Base-by-base conservation (phyloP, 2,329 filamentous ascomycete species). In the Xylaria sp. region DNA sequence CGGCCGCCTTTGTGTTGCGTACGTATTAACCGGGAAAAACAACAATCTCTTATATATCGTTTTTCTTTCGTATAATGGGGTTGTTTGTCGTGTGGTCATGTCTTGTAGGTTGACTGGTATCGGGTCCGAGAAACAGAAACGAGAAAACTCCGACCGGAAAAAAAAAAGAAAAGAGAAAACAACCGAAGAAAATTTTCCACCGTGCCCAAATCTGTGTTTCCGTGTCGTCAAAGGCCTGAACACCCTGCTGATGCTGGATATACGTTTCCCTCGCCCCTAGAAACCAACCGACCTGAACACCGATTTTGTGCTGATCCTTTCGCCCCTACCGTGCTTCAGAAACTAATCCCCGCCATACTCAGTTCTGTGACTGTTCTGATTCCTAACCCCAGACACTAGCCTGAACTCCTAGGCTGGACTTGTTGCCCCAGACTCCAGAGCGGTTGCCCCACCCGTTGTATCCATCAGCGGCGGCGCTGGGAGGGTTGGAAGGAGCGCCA, bases 301-400 rank as follows among this genome's bases (percentile, higher is more conserved):
- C 68, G 42, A 57, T 56, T 65, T 65, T 66, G 64, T 66, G 61
- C 59, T 61, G 54, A 62, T 57, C 52, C 51, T 51, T 34, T 13
- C 29, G 16, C 29, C 11, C 4, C 29, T 34, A 24, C 44, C 29
- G 42, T 43, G 49, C 22, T 39, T 29, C 54, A 51, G 40, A 19
- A 22, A 38, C 18, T 50, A 21, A 39, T 39, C 48, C 34, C 11
- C 17, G 22, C 21, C 45, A 26, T 49, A 37, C 39, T 54, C 50
- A 22, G 37, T 50, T 17, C 39, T 54, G 42, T 48, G 43, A 34
- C 44, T 41, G 39, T 44, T 50, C 42, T 19, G 57, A 42, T 46
- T 58, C 49, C 66, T 87, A 97, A 65, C 92, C 92, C 92, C 92
- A 97, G 64, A 97, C 93, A 61, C 91, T 95, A 61, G 92, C 92